phyloP scores from a whole-genome alignment of 1,139 yeast genomes.

The Scheffersomyces segobiensis region DNA sequence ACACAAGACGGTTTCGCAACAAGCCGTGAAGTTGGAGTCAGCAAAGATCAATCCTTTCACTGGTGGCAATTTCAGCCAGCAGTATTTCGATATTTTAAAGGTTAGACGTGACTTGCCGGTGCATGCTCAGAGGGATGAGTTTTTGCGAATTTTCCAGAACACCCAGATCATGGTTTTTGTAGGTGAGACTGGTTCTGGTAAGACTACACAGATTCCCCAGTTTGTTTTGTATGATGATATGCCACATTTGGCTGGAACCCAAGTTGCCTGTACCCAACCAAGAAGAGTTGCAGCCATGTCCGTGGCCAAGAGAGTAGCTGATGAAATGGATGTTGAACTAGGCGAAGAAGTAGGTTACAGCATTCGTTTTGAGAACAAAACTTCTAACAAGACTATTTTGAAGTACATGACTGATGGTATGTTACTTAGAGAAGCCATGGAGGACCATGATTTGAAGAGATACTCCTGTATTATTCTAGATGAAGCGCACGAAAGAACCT shows the following conservation, averaged over 20 bases:
- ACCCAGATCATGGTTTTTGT: constrained; percentile 97
- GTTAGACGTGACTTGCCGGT: constrained; percentile 88
- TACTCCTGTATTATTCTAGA: constrained; percentile 92
- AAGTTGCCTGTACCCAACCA: constrained; percentile 96
- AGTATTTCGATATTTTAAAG: constrained; percentile 75
- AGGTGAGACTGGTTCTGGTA: constrained; percentile 99
- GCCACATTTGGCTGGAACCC: constrained; percentile 75
- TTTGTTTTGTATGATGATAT: constrained; percentile 91
- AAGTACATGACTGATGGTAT: constrained; percentile 99
- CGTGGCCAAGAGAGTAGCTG: constrained; percentile 94
- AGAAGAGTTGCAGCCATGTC: constrained; percentile 98
- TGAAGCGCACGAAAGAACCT: constrained; percentile 98
- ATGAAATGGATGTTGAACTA: constrained; percentile 87
- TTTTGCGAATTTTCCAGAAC: constrained; percentile 74
- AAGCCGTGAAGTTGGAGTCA: constrained; percentile 66
- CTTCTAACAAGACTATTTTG: constrained; percentile 74
- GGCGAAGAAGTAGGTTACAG: constrained; percentile 95
- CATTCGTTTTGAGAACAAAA: constrained; percentile 90
- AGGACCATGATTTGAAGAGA: constrained; percentile 76
- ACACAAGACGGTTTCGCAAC: constrained; percentile 71
- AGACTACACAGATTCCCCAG: constrained; percentile 96
- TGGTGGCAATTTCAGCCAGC: constrained; percentile 57
- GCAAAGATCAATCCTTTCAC: constrained; percentile 77
- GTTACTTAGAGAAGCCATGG: constrained; percentile 97
- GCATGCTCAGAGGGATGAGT: constrained; percentile 89